Evolutionary conservation across 2,329 filamentous ascomycete genomes (phyloP), one percentile per base, ranked within the genome.

Genomic region (Fusarium chlamydosporum): DNA sequence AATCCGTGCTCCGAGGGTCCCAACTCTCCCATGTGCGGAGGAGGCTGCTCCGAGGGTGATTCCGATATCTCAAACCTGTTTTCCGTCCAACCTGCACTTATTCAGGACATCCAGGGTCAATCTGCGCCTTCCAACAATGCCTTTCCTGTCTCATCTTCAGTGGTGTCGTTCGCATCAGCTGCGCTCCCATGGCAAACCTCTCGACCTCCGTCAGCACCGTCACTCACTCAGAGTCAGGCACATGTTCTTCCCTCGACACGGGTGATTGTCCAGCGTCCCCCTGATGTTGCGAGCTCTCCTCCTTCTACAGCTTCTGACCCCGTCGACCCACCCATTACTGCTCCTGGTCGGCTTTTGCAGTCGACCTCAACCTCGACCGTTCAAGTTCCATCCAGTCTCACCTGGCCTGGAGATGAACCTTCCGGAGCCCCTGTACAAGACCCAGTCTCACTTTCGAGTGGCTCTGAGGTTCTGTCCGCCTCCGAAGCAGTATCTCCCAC

Each of bases 1-100:
- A 63, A 76, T 48, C 63, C 74, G 2, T 80, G 78, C 59, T 68
- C 73, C 56, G 67, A 72, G 27, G 72, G 76, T 40, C 65, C 71
- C 9, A 52, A 62, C n/a, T 61, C 74, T 16, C 77, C 77, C 13
- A 76, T 74, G 65, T 80, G 78, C 31, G 79, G 78, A n/a, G 76
- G 76, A 35, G 65, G 71, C 11, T 79, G 76, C 51, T 74, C 72
- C 12, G 50, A 71, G 5, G 71, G 75, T 11, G 64, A 65, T 7
- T 68, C 73, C 9, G 67, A 51, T 7, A 74, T 76, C 53, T 78
- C 76, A 35, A 80, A 78, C 45, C 66, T 80, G 27, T 80, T 79
- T 53, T 67, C 67, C 15, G 68, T 71, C 35, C 65, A 64, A 18
- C 54, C 69, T 16, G 57, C 70, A 8, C n/a, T 58, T 11, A 16